A percentile compares a stretch with the other conserved stretches of the same genome.
Evolutionary conservation across 2,329 filamentous ascomycete species (phyloP).

Genomic region (Aspergillus costaricaensis): DNA sequence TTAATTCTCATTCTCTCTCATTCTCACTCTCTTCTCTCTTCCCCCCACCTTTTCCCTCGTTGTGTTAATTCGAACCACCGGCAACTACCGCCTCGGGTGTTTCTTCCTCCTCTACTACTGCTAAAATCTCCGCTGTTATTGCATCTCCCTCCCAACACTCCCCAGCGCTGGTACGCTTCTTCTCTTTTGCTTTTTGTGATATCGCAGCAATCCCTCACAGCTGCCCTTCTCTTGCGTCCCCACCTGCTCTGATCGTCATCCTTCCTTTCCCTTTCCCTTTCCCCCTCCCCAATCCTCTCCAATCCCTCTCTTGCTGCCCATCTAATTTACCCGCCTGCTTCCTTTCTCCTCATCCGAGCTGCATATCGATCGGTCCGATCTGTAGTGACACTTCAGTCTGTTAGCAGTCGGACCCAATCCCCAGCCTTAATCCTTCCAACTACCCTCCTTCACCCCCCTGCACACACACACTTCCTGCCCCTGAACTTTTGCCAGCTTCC

Average conservation of each 20-base stretch:
- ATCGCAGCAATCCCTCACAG: conserved; percentile 6
- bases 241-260: conserved; percentile 11
- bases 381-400: conserved; percentile 23
- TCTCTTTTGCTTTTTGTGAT: conserved; percentile 12
- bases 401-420: conserved; percentile 16
- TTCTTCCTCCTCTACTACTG: conserved; percentile 6
- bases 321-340: conserved; percentile 14
- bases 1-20: background rate
- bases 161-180: conserved; percentile 24
- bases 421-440: conserved; percentile 3
- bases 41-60: conserved; percentile 1
- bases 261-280: conserved; percentile 10
- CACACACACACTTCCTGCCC: conserved; percentile 9
- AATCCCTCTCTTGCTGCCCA: conserved; percentile 22
- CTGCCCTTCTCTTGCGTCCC: conserved; percentile 5
- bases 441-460: conserved; percentile 1
- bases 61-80: background rate
- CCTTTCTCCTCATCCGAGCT: conserved; percentile 14
- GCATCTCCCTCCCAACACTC: conserved; percentile 9
- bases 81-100: conserved; percentile 14
- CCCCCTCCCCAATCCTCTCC: conserved; percentile 10
- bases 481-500: conserved; percentile 2
- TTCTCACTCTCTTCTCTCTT: conserved; percentile 15
- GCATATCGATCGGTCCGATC: conserved; percentile 23
- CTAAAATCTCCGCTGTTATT: conserved; percentile 4